These are phyloP conservation scores for Vigna reflexopilosa DNA, from an alignment of 306 rosid species.

Conservation along the genomic window DNA sequence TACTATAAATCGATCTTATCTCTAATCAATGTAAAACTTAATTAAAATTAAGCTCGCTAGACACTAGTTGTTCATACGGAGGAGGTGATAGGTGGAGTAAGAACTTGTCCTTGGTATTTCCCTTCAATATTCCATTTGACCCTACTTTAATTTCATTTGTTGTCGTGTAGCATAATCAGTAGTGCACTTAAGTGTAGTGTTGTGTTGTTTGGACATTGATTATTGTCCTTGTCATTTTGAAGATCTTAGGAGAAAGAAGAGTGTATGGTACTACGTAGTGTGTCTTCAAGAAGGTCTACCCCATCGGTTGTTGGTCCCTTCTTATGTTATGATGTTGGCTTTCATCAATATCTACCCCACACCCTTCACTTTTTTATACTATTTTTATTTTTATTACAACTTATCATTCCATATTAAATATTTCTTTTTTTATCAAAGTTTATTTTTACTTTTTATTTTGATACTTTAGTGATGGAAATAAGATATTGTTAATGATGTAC, in stretches of 20 bases:
- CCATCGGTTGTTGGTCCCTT: no score
- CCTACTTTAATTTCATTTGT: neutral
- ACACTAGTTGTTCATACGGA: neutral
- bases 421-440: no score
- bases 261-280: neutral
- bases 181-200: neutral
- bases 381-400: no score
- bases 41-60: neutral
- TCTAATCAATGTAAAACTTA: no score
- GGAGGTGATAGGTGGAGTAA: neutral
- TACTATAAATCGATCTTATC: no score
- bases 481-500: no score
- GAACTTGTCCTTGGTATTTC: neutral
- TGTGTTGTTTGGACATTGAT: neutral
- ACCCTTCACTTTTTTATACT: neutral
- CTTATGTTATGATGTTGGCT: no score
- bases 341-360: neutral
- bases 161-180: constrained; percentile 25
- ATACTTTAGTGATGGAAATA: no score
- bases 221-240: neutral
- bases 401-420: no score
- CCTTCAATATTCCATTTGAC: neutral
- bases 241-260: constrained; percentile 12
- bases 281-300: constrained; percentile 1
- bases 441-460: no score